Evolutionary conservation across 1,284 basidiomycete genomes (phyloP).

Genomic region (Ustilago loliicola): DNA sequence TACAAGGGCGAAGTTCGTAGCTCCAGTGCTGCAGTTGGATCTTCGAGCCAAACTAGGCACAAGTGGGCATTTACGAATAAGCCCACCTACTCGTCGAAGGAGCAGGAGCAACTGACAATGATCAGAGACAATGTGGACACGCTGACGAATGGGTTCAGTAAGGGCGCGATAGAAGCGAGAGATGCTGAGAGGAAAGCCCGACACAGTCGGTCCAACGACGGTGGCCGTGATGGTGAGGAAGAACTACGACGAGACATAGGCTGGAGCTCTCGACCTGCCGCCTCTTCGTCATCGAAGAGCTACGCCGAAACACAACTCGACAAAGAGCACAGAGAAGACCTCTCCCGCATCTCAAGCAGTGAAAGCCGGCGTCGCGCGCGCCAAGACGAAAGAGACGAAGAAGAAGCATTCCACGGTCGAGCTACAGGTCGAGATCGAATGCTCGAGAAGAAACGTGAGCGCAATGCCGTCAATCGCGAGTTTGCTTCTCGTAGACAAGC

Average conservation of each 20-base stretch:
- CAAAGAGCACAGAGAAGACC: slow-evolving; percentile 19
- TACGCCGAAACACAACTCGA: slow-evolving; percentile 21
- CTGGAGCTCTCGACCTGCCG: slow-evolving; percentile 15
- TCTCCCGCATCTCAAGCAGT: slow-evolving; percentile 5
- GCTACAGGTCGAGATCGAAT: slow-evolving; percentile 56
- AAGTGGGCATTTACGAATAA: slow-evolving; percentile 36
- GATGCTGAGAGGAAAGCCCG: slow-evolving; percentile 32
- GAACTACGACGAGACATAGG: slow-evolving; percentile 18
- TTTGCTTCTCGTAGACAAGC: slow-evolving; percentile 44
- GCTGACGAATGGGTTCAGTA: slow-evolving; percentile 41
- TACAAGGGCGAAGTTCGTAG: slow-evolving; percentile 28
- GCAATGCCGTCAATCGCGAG: slow-evolving; percentile 36
- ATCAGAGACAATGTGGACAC: slow-evolving; percentile 52
- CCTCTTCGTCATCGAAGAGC: slow-evolving; percentile 1
- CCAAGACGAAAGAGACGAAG: slow-evolving; percentile 11
- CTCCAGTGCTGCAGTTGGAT: background rate
- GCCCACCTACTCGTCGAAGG: slow-evolving; percentile 22
- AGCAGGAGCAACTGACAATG: slow-evolving; percentile 31
- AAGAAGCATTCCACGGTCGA: slow-evolving; percentile 30
- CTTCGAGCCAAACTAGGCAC: slow-evolving; percentile 40
- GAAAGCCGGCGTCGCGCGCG: slow-evolving; percentile 13
- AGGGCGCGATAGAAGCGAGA: slow-evolving; percentile 47
- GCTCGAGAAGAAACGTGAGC: slow-evolving; percentile 40
- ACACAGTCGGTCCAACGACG: background rate
- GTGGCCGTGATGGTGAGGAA: slow-evolving; percentile 8